Base-by-base conservation (phyloP, 805 yeast species). In the Kluyveromyces aestuarii region DNA sequence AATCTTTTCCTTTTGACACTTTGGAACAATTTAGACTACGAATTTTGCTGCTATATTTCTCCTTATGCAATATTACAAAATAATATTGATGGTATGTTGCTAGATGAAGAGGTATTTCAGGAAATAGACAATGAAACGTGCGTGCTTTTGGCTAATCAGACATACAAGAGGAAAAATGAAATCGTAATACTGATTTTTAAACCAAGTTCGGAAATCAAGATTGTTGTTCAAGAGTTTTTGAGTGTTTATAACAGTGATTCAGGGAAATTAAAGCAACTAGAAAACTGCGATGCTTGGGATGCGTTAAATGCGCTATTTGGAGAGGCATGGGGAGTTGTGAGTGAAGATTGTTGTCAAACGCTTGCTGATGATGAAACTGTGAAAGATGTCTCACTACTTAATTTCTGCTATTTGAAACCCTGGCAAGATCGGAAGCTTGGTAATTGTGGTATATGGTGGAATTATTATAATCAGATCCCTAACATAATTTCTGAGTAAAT, bases 51-150 rank as follows among this genome's bases (percentile, higher is more conserved):
- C 54, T 64, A 60, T 47, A 46, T 64, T 40, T 55, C 68, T 3
- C 67, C 69, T 8, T 55, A 58, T 10, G 55, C 62, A 27, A 48
- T 62, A 55, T 55, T 62, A 6, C 43, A 58, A 17, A 54, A 59
- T 37, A 63, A 62, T 46, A 55, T 61, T 21, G 69, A 64, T 45
- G 67, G 62, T 44, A 54, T 64, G 33, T 50, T 64, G 25, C 56
- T 53, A 6, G 51, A 53, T 14, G 52, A 54, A 18, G 61, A 57
- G 40, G 55, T 63, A 7, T 50, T 55, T 39, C 52, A 56, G 25
- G 66, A 63, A 46, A 62, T 64, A 36, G 69, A 65, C 48, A 65
- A 65, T 47, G 69, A 65, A 48, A 65, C 68, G 1, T 65, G 68
- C 49, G 66, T 65, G 2, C 45, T 64, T 40, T 52, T 64, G 35